Conservation (phyloP, 2,329 filamentous ascomycete species). For the Microcyclosporella mali region DNA sequence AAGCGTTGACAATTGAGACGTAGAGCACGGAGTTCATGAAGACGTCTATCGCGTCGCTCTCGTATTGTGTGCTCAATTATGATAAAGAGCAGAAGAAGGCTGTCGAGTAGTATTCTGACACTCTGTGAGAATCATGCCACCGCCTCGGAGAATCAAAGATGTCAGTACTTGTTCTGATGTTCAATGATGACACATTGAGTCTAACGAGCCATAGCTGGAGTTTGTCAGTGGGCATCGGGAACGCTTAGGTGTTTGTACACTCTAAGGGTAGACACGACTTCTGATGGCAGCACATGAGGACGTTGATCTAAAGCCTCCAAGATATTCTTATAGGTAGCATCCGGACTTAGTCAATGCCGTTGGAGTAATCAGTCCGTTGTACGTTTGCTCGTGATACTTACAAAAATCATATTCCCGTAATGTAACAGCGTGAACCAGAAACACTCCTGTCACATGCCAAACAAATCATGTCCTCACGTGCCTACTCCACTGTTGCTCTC, state of each 20-base stretch:
- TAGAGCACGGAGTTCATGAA: neutral
- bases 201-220: conserved; percentile 5
- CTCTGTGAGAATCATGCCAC: conserved; percentile 1
- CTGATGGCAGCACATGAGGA: conserved; percentile 5
- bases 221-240: conserved; percentile 1
- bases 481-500: too few relatives aligned
- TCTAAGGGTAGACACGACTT: conserved; percentile 8
- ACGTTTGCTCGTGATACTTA: too few relatives aligned
- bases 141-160: conserved; percentile 6
- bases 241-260: conserved; percentile 8
- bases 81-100: neutral
- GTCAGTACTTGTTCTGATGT: conserved; percentile 5
- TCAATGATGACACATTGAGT: conserved; percentile 3
- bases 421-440: too few relatives aligned
- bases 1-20: too few relatives aligned
- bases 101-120: conserved; percentile 1
- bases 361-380: too few relatives aligned
- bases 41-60: too few relatives aligned
- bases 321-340: conserved; percentile 3
- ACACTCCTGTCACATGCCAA: too few relatives aligned
- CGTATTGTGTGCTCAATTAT: too few relatives aligned
- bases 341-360: conserved; percentile 1
- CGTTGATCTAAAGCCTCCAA: conserved; percentile 1
- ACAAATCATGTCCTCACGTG: too few relatives aligned
- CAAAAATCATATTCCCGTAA: too few relatives aligned